Evolutionary conservation across 176 grass and related monocot species (phyloP).

Genomic region (Juncus effusus): DNA sequence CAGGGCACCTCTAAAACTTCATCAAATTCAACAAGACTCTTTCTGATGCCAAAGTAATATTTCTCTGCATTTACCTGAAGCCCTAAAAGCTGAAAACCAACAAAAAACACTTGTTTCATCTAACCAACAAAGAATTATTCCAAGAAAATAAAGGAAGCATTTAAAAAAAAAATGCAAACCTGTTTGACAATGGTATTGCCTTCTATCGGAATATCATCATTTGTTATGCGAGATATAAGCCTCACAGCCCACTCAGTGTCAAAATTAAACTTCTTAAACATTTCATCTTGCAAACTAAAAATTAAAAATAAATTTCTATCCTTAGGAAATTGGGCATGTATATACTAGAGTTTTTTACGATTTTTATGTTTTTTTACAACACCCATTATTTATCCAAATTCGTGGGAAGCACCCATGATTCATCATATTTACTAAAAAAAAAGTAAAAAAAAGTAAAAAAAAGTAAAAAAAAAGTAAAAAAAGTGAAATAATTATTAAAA

Average conservation of each 20-base stretch:
- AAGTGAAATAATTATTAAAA: constrained; percentile 15
- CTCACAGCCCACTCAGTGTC: constrained; percentile 93
- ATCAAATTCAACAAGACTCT: constrained; percentile 98
- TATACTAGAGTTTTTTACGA: no score
- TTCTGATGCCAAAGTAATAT: constrained; percentile 92
- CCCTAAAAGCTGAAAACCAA: constrained; percentile 61
- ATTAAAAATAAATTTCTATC: constrained; percentile 11
- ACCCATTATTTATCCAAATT: no score
- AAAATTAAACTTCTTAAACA: constrained; percentile 96
- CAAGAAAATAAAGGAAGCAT: constrained; percentile 6
- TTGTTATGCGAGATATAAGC: constrained; percentile 89
- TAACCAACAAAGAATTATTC: constrained; percentile 22
- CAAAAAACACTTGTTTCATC: constrained; percentile 7
- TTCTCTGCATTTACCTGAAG: constrained; percentile 99
- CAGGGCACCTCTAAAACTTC: constrained; percentile 79
- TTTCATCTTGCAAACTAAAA: constrained; percentile 94
- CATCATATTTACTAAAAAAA: constrained; percentile 5
- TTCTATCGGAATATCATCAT: constrained; percentile 84
- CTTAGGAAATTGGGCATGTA: no score
- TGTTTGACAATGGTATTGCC: constrained; percentile 79
- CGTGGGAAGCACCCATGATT: background rate
- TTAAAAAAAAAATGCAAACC: constrained; percentile 35
- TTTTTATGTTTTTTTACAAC: no score
- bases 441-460: background rate
- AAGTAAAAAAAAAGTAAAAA: background rate